phyloP scores from a whole-genome alignment of 768 basidiomycete species.

The Leccinellum luteum region DNA sequence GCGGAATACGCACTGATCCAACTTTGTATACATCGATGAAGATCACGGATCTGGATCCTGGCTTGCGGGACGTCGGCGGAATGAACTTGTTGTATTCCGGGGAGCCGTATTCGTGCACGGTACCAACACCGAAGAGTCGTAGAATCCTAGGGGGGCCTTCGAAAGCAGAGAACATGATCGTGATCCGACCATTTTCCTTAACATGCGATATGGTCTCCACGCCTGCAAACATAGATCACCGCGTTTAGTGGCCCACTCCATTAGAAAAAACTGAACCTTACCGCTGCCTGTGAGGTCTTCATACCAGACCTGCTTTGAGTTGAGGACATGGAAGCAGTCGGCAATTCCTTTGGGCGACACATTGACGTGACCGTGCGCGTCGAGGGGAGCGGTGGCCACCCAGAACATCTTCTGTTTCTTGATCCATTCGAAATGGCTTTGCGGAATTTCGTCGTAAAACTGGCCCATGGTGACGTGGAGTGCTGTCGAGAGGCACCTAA shows the following conservation, averaged over 20 bases:
- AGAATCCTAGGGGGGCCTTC: conserved; percentile 59
- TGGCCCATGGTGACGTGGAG: conserved; percentile 44
- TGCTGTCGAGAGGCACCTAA: neutral
- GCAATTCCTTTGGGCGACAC: conserved; percentile 68
- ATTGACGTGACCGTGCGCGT: conserved; percentile 56
- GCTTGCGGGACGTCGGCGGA: conserved; percentile 43
- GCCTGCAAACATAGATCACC: conserved; percentile 31
- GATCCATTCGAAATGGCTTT: conserved; percentile 54
- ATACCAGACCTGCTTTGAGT: conserved; percentile 63
- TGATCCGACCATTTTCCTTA: conserved; percentile 62
- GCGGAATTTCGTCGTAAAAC: conserved; percentile 58
- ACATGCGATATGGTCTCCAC: conserved; percentile 63
- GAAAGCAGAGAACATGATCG: conserved; percentile 60
- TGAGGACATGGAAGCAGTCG: conserved; percentile 59
- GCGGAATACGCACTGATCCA: conserved; percentile 34
- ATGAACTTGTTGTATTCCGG: conserved; percentile 57
- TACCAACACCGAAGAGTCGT: conserved; percentile 60
- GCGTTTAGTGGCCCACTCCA: neutral
- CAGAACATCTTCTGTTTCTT: conserved; percentile 65
- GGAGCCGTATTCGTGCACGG: conserved; percentile 60
- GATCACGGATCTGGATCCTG: conserved; percentile 61
- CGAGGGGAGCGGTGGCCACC: conserved; percentile 67
- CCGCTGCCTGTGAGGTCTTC: conserved; percentile 71
- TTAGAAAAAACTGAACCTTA: conserved; percentile 21
- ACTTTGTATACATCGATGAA: conserved; percentile 62